Conservation (phyloP, 2,329 filamentous ascomycete species). For the Diaporthe longicolla region DNA sequence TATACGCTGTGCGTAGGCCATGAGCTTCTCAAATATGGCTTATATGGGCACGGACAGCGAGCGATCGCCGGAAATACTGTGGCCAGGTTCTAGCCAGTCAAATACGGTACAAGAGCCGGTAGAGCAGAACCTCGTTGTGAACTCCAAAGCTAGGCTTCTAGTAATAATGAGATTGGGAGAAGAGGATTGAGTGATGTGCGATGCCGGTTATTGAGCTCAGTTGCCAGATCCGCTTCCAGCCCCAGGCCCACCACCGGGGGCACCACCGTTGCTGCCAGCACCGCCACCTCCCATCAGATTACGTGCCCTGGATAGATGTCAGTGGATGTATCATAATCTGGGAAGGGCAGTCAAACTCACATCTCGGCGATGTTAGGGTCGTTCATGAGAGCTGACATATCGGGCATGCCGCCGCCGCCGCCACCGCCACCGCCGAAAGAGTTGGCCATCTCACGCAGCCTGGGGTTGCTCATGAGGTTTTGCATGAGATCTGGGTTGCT, state of each 20-base stretch:
- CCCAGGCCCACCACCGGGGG: constrained; percentile 38
- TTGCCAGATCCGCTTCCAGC: constrained; percentile 37
- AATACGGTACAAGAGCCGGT: constrained; percentile 4
- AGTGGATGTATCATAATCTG: constrained; percentile 2
- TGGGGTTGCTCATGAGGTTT: constrained; percentile 95
- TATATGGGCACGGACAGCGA: constrained; percentile 11
- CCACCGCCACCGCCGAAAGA: constrained; percentile 63
- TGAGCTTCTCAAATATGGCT: not conserved
- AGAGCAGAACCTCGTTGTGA: constrained; percentile 5
- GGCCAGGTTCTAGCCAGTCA: constrained; percentile 9
- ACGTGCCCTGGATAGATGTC: constrained; percentile 45
- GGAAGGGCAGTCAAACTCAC: constrained; percentile 70
- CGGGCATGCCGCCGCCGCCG: constrained; percentile 86
- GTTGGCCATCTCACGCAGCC: constrained; percentile 88
- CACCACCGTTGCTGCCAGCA: constrained; percentile 46
- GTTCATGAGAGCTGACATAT: constrained; percentile 87
- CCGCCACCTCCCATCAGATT: constrained; percentile 50
- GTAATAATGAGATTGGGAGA: constrained; percentile 11
- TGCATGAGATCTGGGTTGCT: constrained; percentile 93
- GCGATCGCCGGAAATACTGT: not conserved
- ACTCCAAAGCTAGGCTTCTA: constrained; percentile 25
- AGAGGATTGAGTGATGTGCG: not conserved
- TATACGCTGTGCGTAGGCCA: not conserved
- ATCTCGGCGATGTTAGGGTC: constrained; percentile 94
- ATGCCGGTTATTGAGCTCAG: constrained; percentile 9